Evolutionary conservation across 2,329 filamentous ascomycete genomes (phyloP), one percentile per base, ranked within the genome.

Genomic region (Grosmannia huntii): DNA sequence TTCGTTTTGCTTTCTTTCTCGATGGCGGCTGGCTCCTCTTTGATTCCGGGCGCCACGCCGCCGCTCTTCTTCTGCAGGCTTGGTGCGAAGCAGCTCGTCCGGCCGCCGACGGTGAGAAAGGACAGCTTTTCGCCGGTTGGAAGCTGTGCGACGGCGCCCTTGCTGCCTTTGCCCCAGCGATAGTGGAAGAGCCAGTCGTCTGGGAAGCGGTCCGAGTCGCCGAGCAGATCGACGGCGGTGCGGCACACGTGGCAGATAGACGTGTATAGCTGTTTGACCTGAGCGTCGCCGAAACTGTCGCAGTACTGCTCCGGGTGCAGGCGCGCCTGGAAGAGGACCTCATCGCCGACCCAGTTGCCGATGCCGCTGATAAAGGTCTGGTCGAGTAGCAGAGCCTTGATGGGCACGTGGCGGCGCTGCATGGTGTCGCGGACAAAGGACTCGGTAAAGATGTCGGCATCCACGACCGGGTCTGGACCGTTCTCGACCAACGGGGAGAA

Each of bases 271-370:
- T 76, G 77, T 62, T 81, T 78, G 62, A 95, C 82, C 69, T 96
- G 86, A 0, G 73, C 78, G 36, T 88, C 82, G 61, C 70, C 77
- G 64, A 97, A 87, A 0, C 88, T 87, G 66, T 96, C 85, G 71
- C 86, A 90, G 72, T 95, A 95, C 68, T 96, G 90, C 69, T 96
- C 92, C 0, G 94, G 94, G 64, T 99, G 92, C 19, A 97, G 79
- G 55, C 81, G 84, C 5, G 94, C 87, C 64, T 97, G 86, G 67
- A 91, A 99, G 56, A 99, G 75, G 7, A 96, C 85, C 70, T 99
- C 94, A 68, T 99, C 94, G 0, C 86, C 90, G 57, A 99, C 92
- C 92, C 92, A 99, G 68, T 97, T 97, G 0, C 94, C 94, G 62
- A 99, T 89, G 9, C 94, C 94, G 66, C 88, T 94, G 61, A 97